Evolutionary conservation across 768 basidiomycete species (phyloP).

Genomic region (Psilocybe azurescens): DNA sequence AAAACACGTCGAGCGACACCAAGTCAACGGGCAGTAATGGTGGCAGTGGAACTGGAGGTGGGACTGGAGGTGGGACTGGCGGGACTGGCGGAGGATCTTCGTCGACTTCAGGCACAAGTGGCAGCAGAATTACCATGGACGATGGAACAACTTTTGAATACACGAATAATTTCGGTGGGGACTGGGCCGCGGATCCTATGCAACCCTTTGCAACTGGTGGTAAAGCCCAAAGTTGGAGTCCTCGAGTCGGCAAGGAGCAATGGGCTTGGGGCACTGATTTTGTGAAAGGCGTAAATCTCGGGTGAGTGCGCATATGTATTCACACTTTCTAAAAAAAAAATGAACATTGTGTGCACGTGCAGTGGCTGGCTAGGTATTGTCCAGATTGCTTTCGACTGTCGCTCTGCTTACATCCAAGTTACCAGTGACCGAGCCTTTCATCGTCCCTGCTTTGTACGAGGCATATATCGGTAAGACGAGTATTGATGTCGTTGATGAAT

Average conservation of each 20-base stretch:
- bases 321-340: conserved; percentile 20
- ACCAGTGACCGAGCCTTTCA: conserved; percentile 78
- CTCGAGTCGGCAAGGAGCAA: conserved; percentile 68
- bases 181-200: conserved; percentile 76
- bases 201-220: conserved; percentile 79
- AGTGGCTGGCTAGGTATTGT: conserved; percentile 51
- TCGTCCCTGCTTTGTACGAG: conserved; percentile 71
- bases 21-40: conserved; percentile 13
- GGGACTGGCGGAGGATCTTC: conserved; percentile 9
- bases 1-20: conserved; percentile 18
- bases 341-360: conserved; percentile 15
- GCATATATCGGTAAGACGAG: conserved; percentile 52
- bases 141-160: conserved; percentile 85
- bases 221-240: conserved; percentile 79
- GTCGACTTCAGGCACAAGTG: conserved; percentile 60
- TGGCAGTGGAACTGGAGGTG: conserved; percentile 15
- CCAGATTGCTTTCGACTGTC: background rate
- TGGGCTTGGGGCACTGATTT: conserved; percentile 77
- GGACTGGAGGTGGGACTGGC: conserved; percentile 2
- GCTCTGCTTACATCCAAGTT: background rate
- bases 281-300: conserved; percentile 59
- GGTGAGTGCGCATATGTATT: conserved; percentile 39
- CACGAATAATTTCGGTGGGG: conserved; percentile 78
- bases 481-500: conserved; percentile 67
- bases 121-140: conserved; percentile 68